Evolutionary conservation across 371 early-diverging fungal species (phyloP).

Genomic region (Funneliformis caledonium): DNA sequence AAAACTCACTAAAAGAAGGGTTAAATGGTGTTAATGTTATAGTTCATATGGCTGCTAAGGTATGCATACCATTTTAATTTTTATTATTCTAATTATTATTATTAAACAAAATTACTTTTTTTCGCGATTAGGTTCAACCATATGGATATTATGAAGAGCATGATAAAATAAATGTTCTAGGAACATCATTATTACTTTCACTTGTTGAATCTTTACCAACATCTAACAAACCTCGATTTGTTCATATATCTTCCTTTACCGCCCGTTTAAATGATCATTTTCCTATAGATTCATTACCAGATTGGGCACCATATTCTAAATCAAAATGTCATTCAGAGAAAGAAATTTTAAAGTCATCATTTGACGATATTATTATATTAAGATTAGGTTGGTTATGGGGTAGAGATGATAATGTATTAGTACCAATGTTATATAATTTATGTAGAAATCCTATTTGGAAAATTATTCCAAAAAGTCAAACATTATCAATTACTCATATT

Average conservation of each 20-base stretch:
- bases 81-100: not conserved
- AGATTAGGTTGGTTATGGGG: conserved; percentile 42
- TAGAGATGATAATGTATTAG: conserved; percentile 32
- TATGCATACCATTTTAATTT: not conserved
- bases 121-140: not conserved
- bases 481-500: conserved; percentile 31
- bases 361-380: conserved; percentile 3
- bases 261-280: conserved; percentile 5
- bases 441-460: conserved; percentile 38
- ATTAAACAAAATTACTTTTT: not conserved
- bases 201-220: not conserved
- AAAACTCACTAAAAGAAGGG: conserved; percentile 32
- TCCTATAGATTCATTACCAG: conserved; percentile 29
- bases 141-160: conserved; percentile 34
- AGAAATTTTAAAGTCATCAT: not conserved
- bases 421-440: conserved; percentile 28
- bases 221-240: conserved; percentile 7
- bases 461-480: conserved; percentile 15
- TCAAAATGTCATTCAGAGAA: conserved; percentile 37
- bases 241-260: conserved; percentile 33
- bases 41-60: conserved; percentile 41
- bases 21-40: conserved; percentile 30
- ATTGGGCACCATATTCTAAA: conserved; percentile 42
- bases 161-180: conserved; percentile 32
- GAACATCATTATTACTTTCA: conserved; percentile 13